Percentiles rank a stretch among this genome's conserved stretches.
These are phyloP conservation scores for Hirsutella rhossiliensis DNA, from an alignment of 2,329 filamentous ascomycete species.

Conservation along the genomic window DNA sequence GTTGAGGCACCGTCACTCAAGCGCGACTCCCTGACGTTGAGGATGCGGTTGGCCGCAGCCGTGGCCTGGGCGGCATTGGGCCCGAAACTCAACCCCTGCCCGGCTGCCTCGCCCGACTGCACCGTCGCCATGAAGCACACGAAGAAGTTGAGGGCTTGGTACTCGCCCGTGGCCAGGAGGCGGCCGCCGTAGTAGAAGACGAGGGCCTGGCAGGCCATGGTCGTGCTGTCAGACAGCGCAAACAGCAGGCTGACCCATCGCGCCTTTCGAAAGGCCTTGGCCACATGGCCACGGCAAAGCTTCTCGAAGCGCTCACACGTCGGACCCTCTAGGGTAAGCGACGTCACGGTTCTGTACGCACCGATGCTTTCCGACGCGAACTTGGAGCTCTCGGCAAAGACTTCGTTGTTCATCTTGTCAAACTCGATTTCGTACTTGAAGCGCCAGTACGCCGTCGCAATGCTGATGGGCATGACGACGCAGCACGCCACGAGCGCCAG, in stretches of 20 bases:
- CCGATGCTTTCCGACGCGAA: slow-evolving; percentile 65
- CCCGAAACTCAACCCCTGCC: slow-evolving; percentile 54
- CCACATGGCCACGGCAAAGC: slow-evolving; percentile 47
- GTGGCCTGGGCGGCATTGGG: slow-evolving; percentile 50
- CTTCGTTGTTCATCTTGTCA: slow-evolving; percentile 53
- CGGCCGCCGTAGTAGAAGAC: slow-evolving; percentile 56
- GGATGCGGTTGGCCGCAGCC: slow-evolving; percentile 47
- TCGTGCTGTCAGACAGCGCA: slow-evolving; percentile 55
- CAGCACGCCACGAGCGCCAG: slow-evolving; percentile 55
- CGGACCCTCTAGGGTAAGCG: slow-evolving; percentile 55
- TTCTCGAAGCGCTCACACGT: slow-evolving; percentile 50
- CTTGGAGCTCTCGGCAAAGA: slow-evolving; percentile 60
- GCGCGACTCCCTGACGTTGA: slow-evolving; percentile 34
- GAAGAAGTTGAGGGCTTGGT: slow-evolving; percentile 33
- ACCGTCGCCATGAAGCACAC: slow-evolving; percentile 54
- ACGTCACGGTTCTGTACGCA: slow-evolving; percentile 60
- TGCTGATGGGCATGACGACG: slow-evolving; percentile 40
- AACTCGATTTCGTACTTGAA: slow-evolving; percentile 52
- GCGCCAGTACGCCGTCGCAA: slow-evolving; percentile 36
- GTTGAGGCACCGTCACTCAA: slow-evolving; percentile 19
- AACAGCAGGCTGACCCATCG: slow-evolving; percentile 53
- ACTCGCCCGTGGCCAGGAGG: slow-evolving; percentile 40
- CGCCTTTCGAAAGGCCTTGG: slow-evolving; percentile 46
- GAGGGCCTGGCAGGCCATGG: slow-evolving; percentile 50
- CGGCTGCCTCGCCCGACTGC: slow-evolving; percentile 54